Conservation (phyloP, 306 rosid genomes). For the Hippophae tibetana region DNA sequence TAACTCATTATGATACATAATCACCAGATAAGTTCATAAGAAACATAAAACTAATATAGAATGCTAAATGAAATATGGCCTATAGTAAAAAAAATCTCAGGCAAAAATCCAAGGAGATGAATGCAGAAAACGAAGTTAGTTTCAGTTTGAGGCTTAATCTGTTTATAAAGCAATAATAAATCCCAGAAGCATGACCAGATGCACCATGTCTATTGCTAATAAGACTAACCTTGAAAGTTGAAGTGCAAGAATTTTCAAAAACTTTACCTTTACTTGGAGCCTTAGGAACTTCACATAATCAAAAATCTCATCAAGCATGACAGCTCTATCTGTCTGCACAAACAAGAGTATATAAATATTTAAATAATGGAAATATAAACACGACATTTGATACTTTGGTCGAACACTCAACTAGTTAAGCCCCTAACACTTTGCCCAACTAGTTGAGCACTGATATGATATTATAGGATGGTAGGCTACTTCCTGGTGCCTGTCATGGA, state of each 20-base stretch:
- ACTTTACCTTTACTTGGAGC: conserved; percentile 85
- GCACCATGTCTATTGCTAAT: not conserved
- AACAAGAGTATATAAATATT: conserved; percentile 9
- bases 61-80: no score
- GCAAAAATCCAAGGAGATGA: not conserved
- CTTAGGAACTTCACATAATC: conserved; percentile 94
- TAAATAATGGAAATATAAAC: not conserved
- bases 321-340: conserved; percentile 84
- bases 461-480: no score
- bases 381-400: not conserved
- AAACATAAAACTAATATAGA: no score
- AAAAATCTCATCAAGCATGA: conserved; percentile 91
- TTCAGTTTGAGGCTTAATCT: not conserved
- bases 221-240: not conserved
- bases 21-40: no score
- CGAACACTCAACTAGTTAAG: no score
- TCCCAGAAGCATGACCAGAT: not conserved
- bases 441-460: no score
- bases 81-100: no score
- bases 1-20: no score
- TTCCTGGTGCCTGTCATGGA: no score
- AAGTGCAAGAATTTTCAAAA: conserved; percentile 1
- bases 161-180: not conserved
- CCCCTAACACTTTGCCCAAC: no score
- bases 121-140: not conserved